A percentile compares a stretch with the other conserved stretches of the same genome.
Evolutionary conservation across 2,329 filamentous ascomycete species (phyloP).

Genomic region (Ceratocystis alfenasii): DNA sequence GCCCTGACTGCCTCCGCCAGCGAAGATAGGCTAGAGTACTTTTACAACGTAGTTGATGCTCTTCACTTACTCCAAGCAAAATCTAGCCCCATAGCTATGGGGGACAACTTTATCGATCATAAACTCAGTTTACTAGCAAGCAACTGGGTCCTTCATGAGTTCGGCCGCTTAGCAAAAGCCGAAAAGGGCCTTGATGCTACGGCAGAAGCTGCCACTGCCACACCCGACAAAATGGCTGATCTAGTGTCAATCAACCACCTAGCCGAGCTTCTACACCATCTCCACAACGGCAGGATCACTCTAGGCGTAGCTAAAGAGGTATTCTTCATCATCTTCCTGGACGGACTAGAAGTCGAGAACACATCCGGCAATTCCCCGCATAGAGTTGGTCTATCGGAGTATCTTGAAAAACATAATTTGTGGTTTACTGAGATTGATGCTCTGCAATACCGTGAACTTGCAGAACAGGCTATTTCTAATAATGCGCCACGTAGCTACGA

Average conservation of each 20-base stretch:
- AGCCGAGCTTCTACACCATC: slow-evolving; percentile 40
- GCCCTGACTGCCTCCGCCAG: slow-evolving; percentile 66
- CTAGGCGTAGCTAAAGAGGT: slow-evolving; percentile 48
- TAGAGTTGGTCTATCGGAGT: slow-evolving; percentile 40
- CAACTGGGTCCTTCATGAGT: slow-evolving; percentile 64
- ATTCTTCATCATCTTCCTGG: slow-evolving; percentile 22
- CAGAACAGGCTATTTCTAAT: slow-evolving; percentile 33
- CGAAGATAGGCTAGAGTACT: slow-evolving; percentile 71
- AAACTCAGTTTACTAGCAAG: slow-evolving; percentile 38
- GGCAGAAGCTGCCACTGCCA: background rate
- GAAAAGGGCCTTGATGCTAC: slow-evolving; percentile 31
- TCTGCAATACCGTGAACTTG: slow-evolving; percentile 39
- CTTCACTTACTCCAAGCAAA: slow-evolving; percentile 29
- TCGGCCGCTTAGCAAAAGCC: slow-evolving; percentile 51
- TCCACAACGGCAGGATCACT: slow-evolving; percentile 40
- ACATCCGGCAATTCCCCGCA: slow-evolving; percentile 35
- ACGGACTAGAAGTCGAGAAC: slow-evolving; percentile 1
- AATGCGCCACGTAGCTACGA: slow-evolving; percentile 34
- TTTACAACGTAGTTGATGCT: slow-evolving; percentile 51
- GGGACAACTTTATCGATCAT: slow-evolving; percentile 26
- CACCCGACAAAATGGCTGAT: slow-evolving; percentile 35
- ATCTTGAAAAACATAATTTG: slow-evolving; percentile 38
- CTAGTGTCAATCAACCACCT: slow-evolving; percentile 38
- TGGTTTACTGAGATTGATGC: slow-evolving; percentile 44
- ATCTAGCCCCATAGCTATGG: slow-evolving; percentile 25